Evolutionary conservation across 768 basidiomycete species (phyloP), one percentile per base, ranked within the genome.

Genomic region (Phylloporus arenicola): DNA sequence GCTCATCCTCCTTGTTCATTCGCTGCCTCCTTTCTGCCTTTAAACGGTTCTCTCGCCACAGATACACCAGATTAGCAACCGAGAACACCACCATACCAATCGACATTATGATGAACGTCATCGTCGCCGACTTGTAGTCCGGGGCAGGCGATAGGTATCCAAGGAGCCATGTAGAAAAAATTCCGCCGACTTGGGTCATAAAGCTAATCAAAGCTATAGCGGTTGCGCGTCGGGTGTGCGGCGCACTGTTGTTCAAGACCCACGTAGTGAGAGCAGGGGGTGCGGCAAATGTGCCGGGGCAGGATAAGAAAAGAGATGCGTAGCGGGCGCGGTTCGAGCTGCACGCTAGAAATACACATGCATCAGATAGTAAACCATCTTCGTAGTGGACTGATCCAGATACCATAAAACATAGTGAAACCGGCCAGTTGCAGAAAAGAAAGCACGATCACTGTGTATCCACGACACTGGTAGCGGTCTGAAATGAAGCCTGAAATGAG

Each of bases 221-320:
- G 1, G 82, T 82, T 2, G 82, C 83, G 6, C 83, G 75, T 34
- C 80, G 70, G 22, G 70, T 65, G 51, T 81, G 74, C 0, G 83
- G 83, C 3, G 77, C 70, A 3, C 77, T 71, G 63, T 84, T 85
- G 64, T 84, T 84, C 9, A 81, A 73, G 42, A 72, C 65, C 83
- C 83, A 85, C 0, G 82, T 75, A 1, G 70, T 72, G n/a, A 81
- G 57, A 0, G 80, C 68, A 0, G 83, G 81, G 1, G 75, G 77
- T 0, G 70, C 62, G 27, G 72, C 63, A 61, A 79, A 82, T 1
- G 73, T 68, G 6, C 83, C 81, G 0, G 75, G 57, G 24, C 82
- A 68, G 4, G 73, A 73, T 47, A 84, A 67, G 70, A 83, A 84
- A 2, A 86, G 70, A 6, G 78, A 78, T 13, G 68, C 77, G 46